A percentile compares a stretch with the other conserved stretches of the same genome.
phyloP scores from a whole-genome alignment of 768 basidiomycete species.

The Kwoniella botswanensis region DNA sequence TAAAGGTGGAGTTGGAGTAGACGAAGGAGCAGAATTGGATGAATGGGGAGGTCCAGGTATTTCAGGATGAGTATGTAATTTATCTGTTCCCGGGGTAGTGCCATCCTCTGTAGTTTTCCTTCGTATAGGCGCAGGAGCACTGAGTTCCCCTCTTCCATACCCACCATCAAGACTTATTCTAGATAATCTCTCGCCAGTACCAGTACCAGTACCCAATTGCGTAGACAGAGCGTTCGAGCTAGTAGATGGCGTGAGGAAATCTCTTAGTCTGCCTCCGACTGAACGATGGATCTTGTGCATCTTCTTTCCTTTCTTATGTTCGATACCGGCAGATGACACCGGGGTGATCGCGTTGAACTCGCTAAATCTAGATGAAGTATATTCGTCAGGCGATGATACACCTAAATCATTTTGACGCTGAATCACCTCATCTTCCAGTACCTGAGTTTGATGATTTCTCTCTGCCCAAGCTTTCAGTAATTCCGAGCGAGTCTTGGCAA shows the following conservation, averaged over 20 bases:
- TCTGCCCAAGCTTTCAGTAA: constrained; percentile 42
- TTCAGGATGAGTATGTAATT: constrained; percentile 21
- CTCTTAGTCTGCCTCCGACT: constrained; percentile 45
- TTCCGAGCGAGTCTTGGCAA: constrained; percentile 29
- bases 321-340: constrained; percentile 32
- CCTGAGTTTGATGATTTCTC: constrained; percentile 35
- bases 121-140: constrained; percentile 6
- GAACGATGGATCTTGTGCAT: constrained; percentile 49
- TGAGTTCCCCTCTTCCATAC: not conserved
- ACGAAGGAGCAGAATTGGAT: not conserved
- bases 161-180: constrained; percentile 32
- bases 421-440: constrained; percentile 35
- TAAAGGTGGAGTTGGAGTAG: constrained; percentile 6
- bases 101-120: constrained; percentile 7
- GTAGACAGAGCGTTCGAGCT: constrained; percentile 26
- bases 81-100: not conserved
- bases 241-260: constrained; percentile 37
- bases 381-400: constrained; percentile 7
- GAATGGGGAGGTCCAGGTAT: not conserved
- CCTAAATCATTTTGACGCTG: constrained; percentile 26
- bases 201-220: not conserved
- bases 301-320: constrained; percentile 35
- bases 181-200: constrained; percentile 15
- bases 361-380: not conserved
- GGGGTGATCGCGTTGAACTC: constrained; percentile 19